Conservation (phyloP, 2,329 filamentous ascomycete species). For the Penicillium hordei region DNA sequence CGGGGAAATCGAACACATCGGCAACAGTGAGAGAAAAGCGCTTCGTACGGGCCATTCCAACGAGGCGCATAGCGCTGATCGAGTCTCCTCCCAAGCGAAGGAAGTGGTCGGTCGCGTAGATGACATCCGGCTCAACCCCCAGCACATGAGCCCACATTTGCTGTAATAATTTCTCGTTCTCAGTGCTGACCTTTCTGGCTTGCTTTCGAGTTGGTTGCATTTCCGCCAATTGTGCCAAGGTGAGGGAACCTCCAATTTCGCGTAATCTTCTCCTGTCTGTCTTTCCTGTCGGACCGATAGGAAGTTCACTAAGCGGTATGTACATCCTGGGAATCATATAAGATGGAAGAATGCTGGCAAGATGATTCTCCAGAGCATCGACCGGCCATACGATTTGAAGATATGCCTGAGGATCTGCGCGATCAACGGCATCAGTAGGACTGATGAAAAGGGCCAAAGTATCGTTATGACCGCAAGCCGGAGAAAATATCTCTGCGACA, state of each 20-base stretch:
- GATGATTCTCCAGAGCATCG: background rate
- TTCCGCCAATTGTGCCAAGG: background rate
- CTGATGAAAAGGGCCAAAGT: background rate
- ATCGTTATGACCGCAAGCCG: background rate
- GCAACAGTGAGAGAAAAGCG: background rate
- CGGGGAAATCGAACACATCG: background rate
- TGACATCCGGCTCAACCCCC: background rate
- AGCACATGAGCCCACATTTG: background rate
- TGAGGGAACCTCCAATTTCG: background rate
- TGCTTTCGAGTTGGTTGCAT: background rate
- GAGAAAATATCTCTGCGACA: background rate
- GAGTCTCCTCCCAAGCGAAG: conserved; percentile 1
- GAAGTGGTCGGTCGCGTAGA: background rate
- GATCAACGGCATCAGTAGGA: background rate
- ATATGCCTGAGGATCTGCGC: background rate
- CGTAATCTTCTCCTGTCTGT: background rate
- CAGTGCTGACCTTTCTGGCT: background rate
- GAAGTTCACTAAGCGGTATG: background rate
- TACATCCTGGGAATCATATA: background rate
- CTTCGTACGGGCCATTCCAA: background rate
- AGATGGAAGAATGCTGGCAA: background rate
- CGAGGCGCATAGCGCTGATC: background rate
- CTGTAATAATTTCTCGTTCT: background rate
- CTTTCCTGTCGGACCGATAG: background rate
- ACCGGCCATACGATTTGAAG: background rate